Percentiles rank a stretch among this genome's conserved stretches.
Conservation (phyloP, 331 rosid species). For the Pyrus hybrid region DNA sequence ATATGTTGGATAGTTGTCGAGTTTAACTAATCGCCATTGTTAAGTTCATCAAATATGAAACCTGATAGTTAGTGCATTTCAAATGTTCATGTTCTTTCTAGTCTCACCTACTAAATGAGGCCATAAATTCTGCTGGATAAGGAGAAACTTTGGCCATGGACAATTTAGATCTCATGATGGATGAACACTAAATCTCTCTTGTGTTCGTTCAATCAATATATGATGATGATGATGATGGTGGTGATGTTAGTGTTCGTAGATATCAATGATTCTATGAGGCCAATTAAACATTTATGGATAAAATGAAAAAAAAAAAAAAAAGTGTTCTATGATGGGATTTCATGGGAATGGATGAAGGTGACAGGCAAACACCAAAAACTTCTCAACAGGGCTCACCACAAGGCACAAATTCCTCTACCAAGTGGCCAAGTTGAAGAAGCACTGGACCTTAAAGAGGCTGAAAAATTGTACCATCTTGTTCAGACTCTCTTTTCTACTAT, state of each 20-base stretch:
- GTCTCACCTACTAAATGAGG: neutral
- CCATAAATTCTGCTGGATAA: neutral
- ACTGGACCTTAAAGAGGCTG: slow-evolving; percentile 3
- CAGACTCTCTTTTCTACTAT: neutral
- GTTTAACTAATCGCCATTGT: too few species aligned
- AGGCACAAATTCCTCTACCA: neutral
- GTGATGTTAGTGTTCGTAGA: neutral
- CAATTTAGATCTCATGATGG: slow-evolving; percentile 15
- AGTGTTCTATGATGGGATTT: neutral
- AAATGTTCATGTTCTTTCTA: neutral
- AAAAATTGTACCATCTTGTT: neutral
- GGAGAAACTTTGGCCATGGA: neutral
- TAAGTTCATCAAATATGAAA: too few species aligned
- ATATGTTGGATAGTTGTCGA: too few species aligned
- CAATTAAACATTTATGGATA: neutral
- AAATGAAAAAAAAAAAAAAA: neutral
- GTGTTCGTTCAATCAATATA: neutral
- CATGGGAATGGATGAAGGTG: slow-evolving; percentile 6
- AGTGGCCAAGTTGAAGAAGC: slow-evolving; percentile 30
- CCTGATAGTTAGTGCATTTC: too few species aligned
- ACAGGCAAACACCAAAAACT: slow-evolving; percentile 21
- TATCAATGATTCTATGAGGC: neutral
- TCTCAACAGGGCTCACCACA: slow-evolving; percentile 24
- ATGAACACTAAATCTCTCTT: slow-evolving; percentile 1
- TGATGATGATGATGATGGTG: slow-evolving; percentile 9